Evolutionary conservation across 2,329 filamentous ascomycete genomes (phyloP).

Genomic region (Blastomyces gilchristii): DNA sequence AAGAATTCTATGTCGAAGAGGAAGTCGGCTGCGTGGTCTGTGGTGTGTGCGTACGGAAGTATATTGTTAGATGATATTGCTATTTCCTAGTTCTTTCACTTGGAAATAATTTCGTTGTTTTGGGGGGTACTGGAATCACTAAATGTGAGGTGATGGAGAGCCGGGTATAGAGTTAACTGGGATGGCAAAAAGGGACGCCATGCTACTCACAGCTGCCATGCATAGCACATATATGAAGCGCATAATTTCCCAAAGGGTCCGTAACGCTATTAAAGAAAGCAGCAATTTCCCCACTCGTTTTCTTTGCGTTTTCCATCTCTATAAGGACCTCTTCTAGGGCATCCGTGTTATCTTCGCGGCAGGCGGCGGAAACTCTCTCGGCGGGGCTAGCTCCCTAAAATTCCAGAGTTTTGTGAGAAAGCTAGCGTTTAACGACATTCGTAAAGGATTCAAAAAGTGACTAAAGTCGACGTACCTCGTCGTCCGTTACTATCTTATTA

Average conservation of each 20-base stretch:
- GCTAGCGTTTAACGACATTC: neutral
- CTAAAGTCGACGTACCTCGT: constrained; percentile 27
- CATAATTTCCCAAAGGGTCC: constrained; percentile 76
- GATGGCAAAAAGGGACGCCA: neutral
- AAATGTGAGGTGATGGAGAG: neutral
- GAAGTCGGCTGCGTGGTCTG: constrained; percentile 39
- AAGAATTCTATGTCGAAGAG: constrained; percentile 40
- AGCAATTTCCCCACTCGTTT: constrained; percentile 54
- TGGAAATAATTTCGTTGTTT: neutral
- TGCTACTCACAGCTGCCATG: constrained; percentile 66
- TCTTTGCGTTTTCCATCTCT: constrained; percentile 41
- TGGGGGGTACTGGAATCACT: neutral
- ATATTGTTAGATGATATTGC: neutral
- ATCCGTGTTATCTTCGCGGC: constrained; percentile 82
- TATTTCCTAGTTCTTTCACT: neutral
- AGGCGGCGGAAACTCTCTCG: constrained; percentile 85
- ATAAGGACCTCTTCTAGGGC: constrained; percentile 65
- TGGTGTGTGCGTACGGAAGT: neutral
- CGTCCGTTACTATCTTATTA: constrained; percentile 35
- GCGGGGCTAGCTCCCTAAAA: constrained; percentile 68
- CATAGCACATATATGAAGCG: constrained; percentile 78
- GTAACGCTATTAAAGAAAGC: constrained; percentile 74
- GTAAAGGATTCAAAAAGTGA: neutral
- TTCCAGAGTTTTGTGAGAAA: constrained; percentile 9
- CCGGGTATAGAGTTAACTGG: neutral